Evolutionary conservation across 208 protist species (phyloP), one percentile per base, ranked within the genome.

Genomic region (Acanthamoeba healyi): DNA sequence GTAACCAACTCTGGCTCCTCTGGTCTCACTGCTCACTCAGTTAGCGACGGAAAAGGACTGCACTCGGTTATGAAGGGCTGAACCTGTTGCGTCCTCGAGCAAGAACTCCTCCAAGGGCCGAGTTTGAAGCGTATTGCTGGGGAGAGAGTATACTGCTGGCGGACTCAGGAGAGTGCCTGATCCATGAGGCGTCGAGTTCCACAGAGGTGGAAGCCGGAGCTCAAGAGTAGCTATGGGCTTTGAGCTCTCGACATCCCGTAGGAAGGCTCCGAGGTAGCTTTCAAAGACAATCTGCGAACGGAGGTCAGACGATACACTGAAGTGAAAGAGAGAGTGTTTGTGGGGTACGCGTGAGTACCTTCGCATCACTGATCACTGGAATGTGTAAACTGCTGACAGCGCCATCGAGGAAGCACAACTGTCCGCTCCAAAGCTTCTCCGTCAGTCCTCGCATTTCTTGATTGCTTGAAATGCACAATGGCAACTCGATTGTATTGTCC

Each of bases 171-270:
- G 61, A 26, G 6, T 61, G 26, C 17, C 5, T 2, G 44, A 51
- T 19, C 7, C 44, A 22, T 32, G n/a, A 17, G 12, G n/a, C 0
- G n/a, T n/a, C 17, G 7, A 15, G n/a, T 61, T 58, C 77, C 77
- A 87, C 14, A 87, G 26, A 19, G 77, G 77, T 34, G 77, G 46
- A 42, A 87, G 77, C n/a, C 77, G 40, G 10, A 87, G 32, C 26
- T 87, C 77, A 44, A 87, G 40, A 12, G 34, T 40, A n/a, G 56
- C 77, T 14, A 87, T 38, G 14, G 77, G 77, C 46, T 87, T 87
- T 0, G 77, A 61, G 77, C 77, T 44, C 15, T 38, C 46, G 40
- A 87, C 15, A 7, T 38, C 46, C 15, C 29, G 77, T 14, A 87
- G 9, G n/a, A 26, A 24, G 5, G 32, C 26, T 26, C 34, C 77